A percentile compares a stretch with the other conserved stretches of the same genome.
Conservation (phyloP, 257 asterid genomes). For the Ballota nigra region DNA sequence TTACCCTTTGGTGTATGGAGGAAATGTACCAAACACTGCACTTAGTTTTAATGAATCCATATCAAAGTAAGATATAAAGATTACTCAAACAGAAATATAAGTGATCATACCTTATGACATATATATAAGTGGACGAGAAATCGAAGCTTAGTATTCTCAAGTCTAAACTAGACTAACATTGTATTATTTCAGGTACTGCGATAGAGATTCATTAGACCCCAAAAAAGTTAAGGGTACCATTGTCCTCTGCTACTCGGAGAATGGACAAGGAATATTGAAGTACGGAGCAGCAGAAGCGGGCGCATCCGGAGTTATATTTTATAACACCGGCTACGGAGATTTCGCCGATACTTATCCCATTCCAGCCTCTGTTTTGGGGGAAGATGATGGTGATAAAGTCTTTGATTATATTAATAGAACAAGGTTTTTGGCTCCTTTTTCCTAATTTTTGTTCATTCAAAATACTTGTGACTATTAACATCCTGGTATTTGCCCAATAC, state of each 20-base stretch:
- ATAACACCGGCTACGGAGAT: background rate
- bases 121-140: too few relatives aligned
- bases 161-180: background rate
- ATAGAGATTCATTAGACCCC: background rate
- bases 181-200: background rate
- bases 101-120: too few relatives aligned
- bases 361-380: background rate
- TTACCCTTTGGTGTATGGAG: constrained; percentile 33
- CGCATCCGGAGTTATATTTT: background rate
- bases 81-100: too few relatives aligned
- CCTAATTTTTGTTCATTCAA: background rate
- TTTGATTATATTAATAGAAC: background rate
- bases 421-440: constrained; percentile 10
- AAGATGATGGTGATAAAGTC: background rate
- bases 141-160: too few relatives aligned
- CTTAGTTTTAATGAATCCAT: constrained; percentile 27
- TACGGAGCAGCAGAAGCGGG: background rate
- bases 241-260: background rate
- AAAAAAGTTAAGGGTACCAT: background rate
- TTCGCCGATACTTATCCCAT: background rate
- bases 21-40: constrained; percentile 35
- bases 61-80: constrained; percentile 34
- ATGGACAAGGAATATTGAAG: background rate
- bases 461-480: background rate
- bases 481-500: background rate